Conservation (phyloP, 306 rosid genomes). For the Vigna radiata region DNA sequence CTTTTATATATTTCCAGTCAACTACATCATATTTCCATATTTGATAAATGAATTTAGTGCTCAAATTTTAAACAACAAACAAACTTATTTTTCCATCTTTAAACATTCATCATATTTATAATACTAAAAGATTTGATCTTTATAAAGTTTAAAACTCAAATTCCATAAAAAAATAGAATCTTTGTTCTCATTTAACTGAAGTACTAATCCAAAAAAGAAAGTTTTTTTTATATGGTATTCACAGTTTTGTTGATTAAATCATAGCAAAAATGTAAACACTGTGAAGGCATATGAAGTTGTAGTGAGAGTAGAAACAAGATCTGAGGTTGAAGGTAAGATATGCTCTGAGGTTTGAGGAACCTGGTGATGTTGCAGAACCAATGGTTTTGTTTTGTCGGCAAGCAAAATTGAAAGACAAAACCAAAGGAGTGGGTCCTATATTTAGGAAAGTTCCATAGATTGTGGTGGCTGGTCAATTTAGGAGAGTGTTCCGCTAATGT, state of each 20-base stretch:
- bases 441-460: background rate
- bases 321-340: no score
- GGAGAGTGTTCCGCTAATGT: constrained; percentile 37
- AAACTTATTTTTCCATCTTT: no score
- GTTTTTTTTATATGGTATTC: background rate
- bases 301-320: no score
- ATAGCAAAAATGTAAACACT: no score
- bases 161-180: background rate
- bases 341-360: no score
- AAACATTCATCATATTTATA: no score
- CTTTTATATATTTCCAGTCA: no score
- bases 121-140: no score
- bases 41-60: no score
- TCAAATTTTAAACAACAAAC: no score
- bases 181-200: background rate
- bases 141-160: background rate
- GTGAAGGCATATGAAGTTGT: background rate
- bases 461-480: constrained; percentile 24
- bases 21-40: no score
- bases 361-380: background rate
- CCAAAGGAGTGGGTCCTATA: constrained; percentile 33
- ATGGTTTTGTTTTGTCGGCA: background rate
- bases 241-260: constrained; percentile 3
- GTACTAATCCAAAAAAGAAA: no score
- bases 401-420: background rate